Conservation (phyloP, 202 grass and related monocot species). For the Setaria italica region DNA sequence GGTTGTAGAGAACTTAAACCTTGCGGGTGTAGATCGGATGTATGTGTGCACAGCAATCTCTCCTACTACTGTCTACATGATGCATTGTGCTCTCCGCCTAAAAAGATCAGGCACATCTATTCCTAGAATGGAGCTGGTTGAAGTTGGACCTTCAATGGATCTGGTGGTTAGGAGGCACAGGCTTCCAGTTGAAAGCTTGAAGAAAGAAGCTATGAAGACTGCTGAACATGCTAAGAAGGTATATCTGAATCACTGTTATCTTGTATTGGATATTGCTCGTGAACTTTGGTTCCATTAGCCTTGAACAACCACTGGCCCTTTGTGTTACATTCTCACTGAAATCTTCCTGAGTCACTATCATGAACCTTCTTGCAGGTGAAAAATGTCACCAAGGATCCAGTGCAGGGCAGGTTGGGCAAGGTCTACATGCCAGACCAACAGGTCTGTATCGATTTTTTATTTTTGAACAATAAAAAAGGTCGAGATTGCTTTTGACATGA, state of each 20-base stretch:
- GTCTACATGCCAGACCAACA: slow-evolving; percentile 96
- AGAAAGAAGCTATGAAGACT: slow-evolving; percentile 89
- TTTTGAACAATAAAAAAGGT: neutral
- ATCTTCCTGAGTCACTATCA: neutral
- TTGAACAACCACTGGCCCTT: neutral
- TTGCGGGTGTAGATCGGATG: slow-evolving; percentile 72
- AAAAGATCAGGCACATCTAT: slow-evolving; percentile 85
- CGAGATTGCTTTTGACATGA: neutral
- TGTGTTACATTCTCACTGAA: slow-evolving; percentile 1
- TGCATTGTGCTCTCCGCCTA: slow-evolving; percentile 81
- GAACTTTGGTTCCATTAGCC: neutral
- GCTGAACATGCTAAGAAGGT: slow-evolving; percentile 80
- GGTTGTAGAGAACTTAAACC: slow-evolving; percentile 93
- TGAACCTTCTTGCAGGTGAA: slow-evolving; percentile 69
- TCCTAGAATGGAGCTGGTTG: slow-evolving; percentile 93
- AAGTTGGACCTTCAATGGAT: slow-evolving; percentile 97
- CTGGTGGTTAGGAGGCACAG: slow-evolving; percentile 68
- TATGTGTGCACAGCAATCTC: slow-evolving; percentile 87
- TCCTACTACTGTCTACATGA: slow-evolving; percentile 73
- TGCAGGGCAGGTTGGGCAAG: slow-evolving; percentile 71
- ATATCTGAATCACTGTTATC: slow-evolving; percentile 3
- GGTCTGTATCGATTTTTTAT: slow-evolving; percentile 50
- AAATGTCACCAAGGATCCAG: slow-evolving; percentile 75
- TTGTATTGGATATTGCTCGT: neutral
- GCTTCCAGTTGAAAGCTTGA: slow-evolving; percentile 66